These are phyloP conservation scores for Coemansia sp. DNA, from an alignment of 192 early-diverging fungal species.

Conservation along the genomic window DNA sequence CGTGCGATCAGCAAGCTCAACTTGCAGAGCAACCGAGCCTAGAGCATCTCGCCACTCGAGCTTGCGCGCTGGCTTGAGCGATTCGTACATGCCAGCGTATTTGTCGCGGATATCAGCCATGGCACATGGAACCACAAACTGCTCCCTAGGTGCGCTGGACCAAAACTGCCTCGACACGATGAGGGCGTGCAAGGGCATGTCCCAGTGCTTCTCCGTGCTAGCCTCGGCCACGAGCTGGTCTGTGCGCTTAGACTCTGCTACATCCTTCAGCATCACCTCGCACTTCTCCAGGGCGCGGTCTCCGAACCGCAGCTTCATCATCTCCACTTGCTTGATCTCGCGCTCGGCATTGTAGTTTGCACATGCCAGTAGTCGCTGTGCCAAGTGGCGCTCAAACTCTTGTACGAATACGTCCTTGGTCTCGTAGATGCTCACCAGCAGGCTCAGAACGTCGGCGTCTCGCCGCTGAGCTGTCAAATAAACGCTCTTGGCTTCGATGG, in stretches of 20 bases:
- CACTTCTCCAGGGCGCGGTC: constrained; percentile 63
- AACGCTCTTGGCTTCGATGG: constrained; percentile 57
- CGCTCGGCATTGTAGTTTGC: constrained; percentile 58
- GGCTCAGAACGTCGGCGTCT: constrained; percentile 66
- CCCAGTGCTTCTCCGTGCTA: neutral
- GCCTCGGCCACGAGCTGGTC: constrained; percentile 57
- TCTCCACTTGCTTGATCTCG: constrained; percentile 71
- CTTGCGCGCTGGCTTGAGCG: constrained; percentile 62
- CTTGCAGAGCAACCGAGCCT: constrained; percentile 59
- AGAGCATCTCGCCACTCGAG: constrained; percentile 59
- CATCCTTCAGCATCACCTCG: constrained; percentile 84
- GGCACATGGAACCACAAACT: constrained; percentile 43
- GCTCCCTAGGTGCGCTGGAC: constrained; percentile 43
- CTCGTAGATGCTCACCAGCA: constrained; percentile 73
- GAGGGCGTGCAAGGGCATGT: constrained; percentile 43
- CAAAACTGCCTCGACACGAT: constrained; percentile 73
- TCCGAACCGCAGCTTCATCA: constrained; percentile 76
- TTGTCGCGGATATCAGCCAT: constrained; percentile 48
- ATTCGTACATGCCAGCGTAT: constrained; percentile 55
- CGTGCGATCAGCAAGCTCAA: constrained; percentile 60
- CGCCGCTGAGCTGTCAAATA: constrained; percentile 31
- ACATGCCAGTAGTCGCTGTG: constrained; percentile 54
- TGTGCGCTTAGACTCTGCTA: constrained; percentile 72
- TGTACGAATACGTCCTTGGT: constrained; percentile 68
- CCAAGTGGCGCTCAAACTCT: constrained; percentile 70